These are phyloP conservation scores for Diaporthe humulicola DNA, from an alignment of 2,329 filamentous ascomycete genomes.

Conservation along the genomic window DNA sequence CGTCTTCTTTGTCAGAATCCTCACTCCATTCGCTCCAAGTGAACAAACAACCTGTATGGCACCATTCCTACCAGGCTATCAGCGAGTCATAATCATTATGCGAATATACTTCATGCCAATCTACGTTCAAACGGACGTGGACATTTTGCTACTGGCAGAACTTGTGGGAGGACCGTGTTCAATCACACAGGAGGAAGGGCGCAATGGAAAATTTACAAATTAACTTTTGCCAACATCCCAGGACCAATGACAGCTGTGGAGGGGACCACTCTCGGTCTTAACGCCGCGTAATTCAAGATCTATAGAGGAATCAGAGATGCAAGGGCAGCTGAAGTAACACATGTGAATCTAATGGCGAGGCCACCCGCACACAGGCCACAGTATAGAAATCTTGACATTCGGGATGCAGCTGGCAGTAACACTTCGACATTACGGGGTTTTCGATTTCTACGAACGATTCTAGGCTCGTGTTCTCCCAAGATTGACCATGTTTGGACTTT, in stretches of 20 bases:
- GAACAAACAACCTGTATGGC: neutral
- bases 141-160: neutral
- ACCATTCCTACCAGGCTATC: neutral
- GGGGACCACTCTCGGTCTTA: neutral
- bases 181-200: neutral
- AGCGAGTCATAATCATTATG: neutral
- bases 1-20: neutral
- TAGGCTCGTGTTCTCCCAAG: neutral
- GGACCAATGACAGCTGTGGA: neutral
- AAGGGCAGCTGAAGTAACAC: neutral
- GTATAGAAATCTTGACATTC: too few species aligned
- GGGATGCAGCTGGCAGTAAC: too few species aligned
- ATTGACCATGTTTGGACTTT: neutral
- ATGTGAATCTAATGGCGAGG: neutral
- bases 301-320: neutral
- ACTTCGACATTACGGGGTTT: neutral
- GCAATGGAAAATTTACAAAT: too few species aligned
- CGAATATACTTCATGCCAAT: neutral
- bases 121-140: neutral
- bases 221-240: too few species aligned
- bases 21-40: neutral
- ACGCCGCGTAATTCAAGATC: too few species aligned
- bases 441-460: neutral
- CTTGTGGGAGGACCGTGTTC: neutral
- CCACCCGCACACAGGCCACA: neutral